Evolutionary conservation across 176 grass and related monocot species (phyloP).

Genomic region (Raddia guianensis): DNA sequence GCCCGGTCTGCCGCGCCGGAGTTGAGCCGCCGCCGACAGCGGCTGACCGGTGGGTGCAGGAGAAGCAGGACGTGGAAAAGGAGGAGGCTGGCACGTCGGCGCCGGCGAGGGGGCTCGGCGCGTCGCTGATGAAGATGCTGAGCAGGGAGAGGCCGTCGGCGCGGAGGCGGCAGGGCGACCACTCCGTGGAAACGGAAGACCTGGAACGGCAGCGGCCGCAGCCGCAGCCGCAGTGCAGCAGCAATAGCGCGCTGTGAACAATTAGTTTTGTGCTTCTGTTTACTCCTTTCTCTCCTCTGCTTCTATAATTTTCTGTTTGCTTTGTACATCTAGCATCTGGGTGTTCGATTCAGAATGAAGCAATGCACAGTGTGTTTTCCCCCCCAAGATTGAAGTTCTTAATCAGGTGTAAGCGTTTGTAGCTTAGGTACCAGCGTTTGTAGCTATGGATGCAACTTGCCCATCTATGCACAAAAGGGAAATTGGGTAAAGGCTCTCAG

Average conservation of each 20-base stretch:
- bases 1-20: constrained; percentile 55
- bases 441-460: constrained; percentile 5
- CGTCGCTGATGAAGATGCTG: constrained; percentile 58
- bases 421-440: neutral
- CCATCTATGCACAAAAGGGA: neutral
- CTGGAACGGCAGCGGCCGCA: constrained; percentile 45
- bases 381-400: neutral
- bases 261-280: constrained; percentile 32
- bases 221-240: neutral
- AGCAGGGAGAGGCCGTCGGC: constrained; percentile 49
- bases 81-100: constrained; percentile 44
- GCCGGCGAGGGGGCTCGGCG: constrained; percentile 34
- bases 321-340: constrained; percentile 24
- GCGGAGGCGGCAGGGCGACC: constrained; percentile 28
- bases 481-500: constrained; percentile 27
- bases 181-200: constrained; percentile 42
- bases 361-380: neutral
- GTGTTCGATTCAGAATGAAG: constrained; percentile 16
- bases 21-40: constrained; percentile 52
- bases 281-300: neutral
- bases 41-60: constrained; percentile 18
- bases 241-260: constrained; percentile 22
- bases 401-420: neutral
- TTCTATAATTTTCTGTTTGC: constrained; percentile 23
- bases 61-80: constrained; percentile 23